phyloP scores from a whole-genome alignment of 768 basidiomycete species.

The Naganishia friedmannii region DNA sequence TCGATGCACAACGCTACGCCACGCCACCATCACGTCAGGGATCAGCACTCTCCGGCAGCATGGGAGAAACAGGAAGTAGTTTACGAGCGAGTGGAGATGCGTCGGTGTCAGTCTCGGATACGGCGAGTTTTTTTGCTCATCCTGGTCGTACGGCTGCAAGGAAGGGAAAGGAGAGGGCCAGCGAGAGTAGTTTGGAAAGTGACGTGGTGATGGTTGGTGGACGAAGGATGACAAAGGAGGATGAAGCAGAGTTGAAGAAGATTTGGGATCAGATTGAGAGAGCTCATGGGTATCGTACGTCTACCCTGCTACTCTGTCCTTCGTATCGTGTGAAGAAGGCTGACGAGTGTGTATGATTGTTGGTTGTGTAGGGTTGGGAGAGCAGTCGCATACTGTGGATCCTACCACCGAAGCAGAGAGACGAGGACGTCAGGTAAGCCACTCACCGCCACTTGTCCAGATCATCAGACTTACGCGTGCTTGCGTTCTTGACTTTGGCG shows the following conservation, averaged over 20 bases:
- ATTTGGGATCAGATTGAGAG: slow-evolving; percentile 52
- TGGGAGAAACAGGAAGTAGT: not conserved
- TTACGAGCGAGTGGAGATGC: not conserved
- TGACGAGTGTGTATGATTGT: not conserved
- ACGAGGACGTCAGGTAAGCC: not conserved
- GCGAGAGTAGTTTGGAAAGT: not conserved
- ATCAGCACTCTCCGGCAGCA: not conserved
- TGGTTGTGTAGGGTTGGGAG: not conserved
- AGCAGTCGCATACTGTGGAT: not conserved
- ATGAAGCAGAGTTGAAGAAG: slow-evolving; percentile 57
- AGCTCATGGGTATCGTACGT: slow-evolving; percentile 45
- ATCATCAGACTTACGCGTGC: not conserved
- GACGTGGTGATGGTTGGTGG: not conserved
- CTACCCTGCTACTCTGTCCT: not conserved
- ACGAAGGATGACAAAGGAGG: slow-evolving; percentile 59
- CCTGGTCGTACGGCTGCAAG: not conserved
- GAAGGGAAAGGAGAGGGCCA: not conserved
- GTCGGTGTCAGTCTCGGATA: not conserved
- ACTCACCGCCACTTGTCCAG: not conserved
- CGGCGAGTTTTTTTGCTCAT: not conserved
- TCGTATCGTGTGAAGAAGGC: not conserved
- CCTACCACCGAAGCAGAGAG: slow-evolving; percentile 2
- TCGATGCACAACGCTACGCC: not conserved
- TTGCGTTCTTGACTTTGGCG: too few species aligned
- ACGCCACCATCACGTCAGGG: not conserved